Percentiles rank a stretch among this genome's conserved stretches.
Conservation (phyloP, 2,329 filamentous ascomycete species). For the Colletotrichum sp. region DNA sequence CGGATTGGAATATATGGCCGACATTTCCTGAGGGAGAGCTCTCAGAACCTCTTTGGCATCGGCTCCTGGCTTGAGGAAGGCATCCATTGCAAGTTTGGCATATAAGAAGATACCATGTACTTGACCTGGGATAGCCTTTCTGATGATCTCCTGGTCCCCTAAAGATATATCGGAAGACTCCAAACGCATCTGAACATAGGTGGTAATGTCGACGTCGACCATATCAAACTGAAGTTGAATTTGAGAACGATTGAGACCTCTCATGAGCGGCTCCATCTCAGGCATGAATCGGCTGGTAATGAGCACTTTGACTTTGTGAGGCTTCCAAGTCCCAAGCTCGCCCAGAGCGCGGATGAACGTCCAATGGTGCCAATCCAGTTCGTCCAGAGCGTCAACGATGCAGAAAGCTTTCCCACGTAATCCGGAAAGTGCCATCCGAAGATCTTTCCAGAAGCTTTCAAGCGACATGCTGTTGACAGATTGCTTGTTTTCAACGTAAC, state of each 20-base stretch:
- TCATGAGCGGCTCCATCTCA: constrained; percentile 32
- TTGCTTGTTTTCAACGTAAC: not conserved
- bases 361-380: constrained; percentile 41
- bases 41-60: constrained; percentile 28
- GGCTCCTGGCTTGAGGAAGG: constrained; percentile 30
- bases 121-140: constrained; percentile 33
- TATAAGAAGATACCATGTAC: constrained; percentile 50
- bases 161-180: constrained; percentile 9
- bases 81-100: constrained; percentile 45
- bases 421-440: constrained; percentile 25
- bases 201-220: constrained; percentile 43
- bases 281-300: constrained; percentile 45
- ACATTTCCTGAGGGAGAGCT: constrained; percentile 37
- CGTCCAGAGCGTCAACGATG: constrained; percentile 49
- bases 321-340: constrained; percentile 32
- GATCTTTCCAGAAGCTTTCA: constrained; percentile 31
- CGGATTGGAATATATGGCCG: constrained; percentile 42
- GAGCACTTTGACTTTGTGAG: constrained; percentile 40
- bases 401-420: constrained; percentile 34
- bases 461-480: constrained; percentile 21
- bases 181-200: constrained; percentile 31
- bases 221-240: constrained; percentile 37
- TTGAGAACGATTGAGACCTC: constrained; percentile 24
- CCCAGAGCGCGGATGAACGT: constrained; percentile 38
- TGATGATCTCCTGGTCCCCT: constrained; percentile 27